Evolutionary conservation across 192 early-diverging fungal species (phyloP), one percentile per base, ranked within the genome.

Genomic region (Endogone sp.): DNA sequence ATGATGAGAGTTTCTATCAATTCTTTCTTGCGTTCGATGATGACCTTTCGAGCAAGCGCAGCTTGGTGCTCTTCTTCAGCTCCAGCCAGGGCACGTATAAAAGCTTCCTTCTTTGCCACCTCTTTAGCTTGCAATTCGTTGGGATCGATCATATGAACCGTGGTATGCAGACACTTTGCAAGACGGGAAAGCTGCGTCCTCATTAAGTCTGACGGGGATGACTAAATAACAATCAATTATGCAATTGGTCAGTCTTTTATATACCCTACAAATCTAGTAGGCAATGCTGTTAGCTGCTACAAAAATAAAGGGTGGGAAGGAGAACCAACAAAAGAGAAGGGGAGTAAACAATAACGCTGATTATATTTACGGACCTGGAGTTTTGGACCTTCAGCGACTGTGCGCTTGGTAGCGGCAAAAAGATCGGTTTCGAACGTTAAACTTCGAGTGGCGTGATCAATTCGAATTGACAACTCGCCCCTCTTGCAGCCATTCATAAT

Each of bases 401-500:
- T 83, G 71, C 86, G 84, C 77, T 89, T 89, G 49, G 87, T 79
- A 27, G 93, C 82, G 32, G 85, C 79, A 64, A 97, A 98, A 30
- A 95, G 76, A 67, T 98, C 94, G 21, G 90, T 94, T 73, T 96
- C 95, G 70, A 99, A 99, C 30, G 90, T 91, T 65, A 98, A 86
- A 56, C 89, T 90, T 64, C 89, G 92, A 20, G 93, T 86, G 66
- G 89, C 86, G 82, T 98, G 95, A 83, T 99, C 94, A 65, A 99
- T 85, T 62, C 96, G 91, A 71, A 99, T 96, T 62, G 87, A 87
- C 71, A 99, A 86, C 76, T 99, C 98, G 29, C 95, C 95, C 77
- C 93, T 95, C 60, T 95, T 91, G 76, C 92, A 94, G 32, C 97
- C 98, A 81, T 95, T 91, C 94, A 98, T 96, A 68, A 99, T 94